A percentile compares a stretch with the other conserved stretches of the same genome.
phyloP scores from a whole-genome alignment of 192 early-diverging fungal genomes.

The Haplosporangium gracile region DNA sequence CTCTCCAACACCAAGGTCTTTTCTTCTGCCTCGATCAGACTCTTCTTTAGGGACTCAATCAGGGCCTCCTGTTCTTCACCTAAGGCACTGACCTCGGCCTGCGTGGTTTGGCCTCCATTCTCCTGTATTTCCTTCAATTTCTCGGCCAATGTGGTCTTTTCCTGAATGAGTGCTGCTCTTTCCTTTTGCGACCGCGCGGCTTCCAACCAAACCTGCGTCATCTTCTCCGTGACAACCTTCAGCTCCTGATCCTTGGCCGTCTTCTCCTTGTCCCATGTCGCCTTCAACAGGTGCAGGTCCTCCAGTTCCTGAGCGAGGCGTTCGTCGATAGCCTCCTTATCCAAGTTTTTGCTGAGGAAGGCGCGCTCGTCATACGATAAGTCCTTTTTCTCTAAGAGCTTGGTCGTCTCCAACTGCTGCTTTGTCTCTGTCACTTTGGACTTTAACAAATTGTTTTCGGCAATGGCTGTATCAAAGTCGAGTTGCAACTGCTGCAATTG shows the following conservation, averaged over 20 bases:
- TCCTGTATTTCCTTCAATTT: conserved; percentile 41
- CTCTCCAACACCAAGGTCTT: conserved; percentile 36
- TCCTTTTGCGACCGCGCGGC: conserved; percentile 54
- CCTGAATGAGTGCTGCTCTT: conserved; percentile 33
- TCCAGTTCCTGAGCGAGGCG: conserved; percentile 50
- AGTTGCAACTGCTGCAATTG: conserved; percentile 72
- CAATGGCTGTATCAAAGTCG: conserved; percentile 76
- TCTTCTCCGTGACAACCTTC: conserved; percentile 48
- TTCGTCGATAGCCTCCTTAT: conserved; percentile 25
- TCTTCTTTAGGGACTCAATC: conserved; percentile 48
- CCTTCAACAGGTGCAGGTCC: conserved; percentile 41
- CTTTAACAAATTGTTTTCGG: conserved; percentile 78
- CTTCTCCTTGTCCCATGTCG: conserved; percentile 51
- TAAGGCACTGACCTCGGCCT: conserved; percentile 6
- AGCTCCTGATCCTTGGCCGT: conserved; percentile 55
- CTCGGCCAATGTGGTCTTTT: conserved; percentile 40
- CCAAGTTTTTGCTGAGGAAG: conserved; percentile 31
- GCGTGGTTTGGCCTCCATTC: conserved; percentile 1
- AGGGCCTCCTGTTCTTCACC: conserved; percentile 20
- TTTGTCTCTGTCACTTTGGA: conserved; percentile 75
- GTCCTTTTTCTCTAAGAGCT: conserved; percentile 52
- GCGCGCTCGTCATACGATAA: conserved; percentile 43
- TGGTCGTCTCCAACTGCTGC: conserved; percentile 60
- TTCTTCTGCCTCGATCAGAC: conserved; percentile 47
- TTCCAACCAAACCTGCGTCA: conserved; percentile 56